phyloP scores from a whole-genome alignment of 768 basidiomycete genomes.

The Suillus spraguei region DNA sequence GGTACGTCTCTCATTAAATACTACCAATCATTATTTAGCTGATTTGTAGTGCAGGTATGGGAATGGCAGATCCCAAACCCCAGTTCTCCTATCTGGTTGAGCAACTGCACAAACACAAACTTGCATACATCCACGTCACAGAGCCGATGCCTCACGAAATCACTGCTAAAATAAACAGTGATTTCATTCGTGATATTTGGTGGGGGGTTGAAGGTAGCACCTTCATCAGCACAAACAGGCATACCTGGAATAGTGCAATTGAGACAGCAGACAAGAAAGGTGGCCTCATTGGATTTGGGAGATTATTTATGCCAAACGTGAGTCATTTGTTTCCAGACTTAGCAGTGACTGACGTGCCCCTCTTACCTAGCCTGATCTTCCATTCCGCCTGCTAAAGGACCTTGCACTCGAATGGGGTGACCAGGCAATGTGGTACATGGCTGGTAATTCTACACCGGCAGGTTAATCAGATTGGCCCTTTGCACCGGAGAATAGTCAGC shows the following conservation, averaged over 20 bases:
- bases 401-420: slow-evolving; percentile 23
- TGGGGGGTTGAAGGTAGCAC: slow-evolving; percentile 28
- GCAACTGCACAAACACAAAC: slow-evolving; percentile 36
- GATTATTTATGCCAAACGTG: slow-evolving; percentile 42
- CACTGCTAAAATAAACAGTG: slow-evolving; percentile 34
- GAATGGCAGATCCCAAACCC: slow-evolving; percentile 55
- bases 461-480: slow-evolving; percentile 37
- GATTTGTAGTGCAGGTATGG: slow-evolving; percentile 42
- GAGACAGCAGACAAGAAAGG: slow-evolving; percentile 36
- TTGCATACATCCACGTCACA: slow-evolving; percentile 56
- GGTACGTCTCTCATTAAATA: background rate
- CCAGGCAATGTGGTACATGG: slow-evolving; percentile 24
- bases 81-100: slow-evolving; percentile 54
- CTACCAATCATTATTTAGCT: slow-evolving; percentile 14
- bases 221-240: slow-evolving; percentile 48
- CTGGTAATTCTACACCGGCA: slow-evolving; percentile 23
- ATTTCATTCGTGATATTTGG: slow-evolving; percentile 52
- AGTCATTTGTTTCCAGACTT: slow-evolving; percentile 14
- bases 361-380: slow-evolving; percentile 33
- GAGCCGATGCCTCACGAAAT: slow-evolving; percentile 35
- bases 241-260: slow-evolving; percentile 43
- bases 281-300: slow-evolving; percentile 39
- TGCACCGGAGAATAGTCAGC: slow-evolving; percentile 12
- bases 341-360: background rate
- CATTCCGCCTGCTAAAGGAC: slow-evolving; percentile 27